Base-by-base conservation (phyloP, 2,329 filamentous ascomycete species). In the Coniella vitis region DNA sequence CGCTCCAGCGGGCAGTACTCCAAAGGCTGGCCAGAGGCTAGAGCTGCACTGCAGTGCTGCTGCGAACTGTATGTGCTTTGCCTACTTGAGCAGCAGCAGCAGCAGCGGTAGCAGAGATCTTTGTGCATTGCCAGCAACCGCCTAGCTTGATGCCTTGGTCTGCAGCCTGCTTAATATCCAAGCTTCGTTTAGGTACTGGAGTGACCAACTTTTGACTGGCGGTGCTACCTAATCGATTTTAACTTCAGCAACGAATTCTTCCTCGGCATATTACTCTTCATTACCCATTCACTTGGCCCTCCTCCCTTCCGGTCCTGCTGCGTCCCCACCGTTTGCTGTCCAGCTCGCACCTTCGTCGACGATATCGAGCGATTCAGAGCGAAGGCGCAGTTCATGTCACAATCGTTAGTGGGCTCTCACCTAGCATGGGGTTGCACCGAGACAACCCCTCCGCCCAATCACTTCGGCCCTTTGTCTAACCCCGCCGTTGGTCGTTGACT, bases 391-490 rank as follows among this genome's bases (percentile, higher is more conserved):
- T 34, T 13, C 38, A 25, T 41, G 45, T 31, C 31, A 47, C 45
- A 21, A 22, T 48, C 42, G 36, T 45, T 45, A 53, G 40, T 53
- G 48, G 45, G 48, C 48, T 47, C 38, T 40, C 12, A 42, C 29
- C 13, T 39, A 36, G 39, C 45, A 39, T 47, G 49, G 50, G 51
- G 48, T 48, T 43, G 36, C 51, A 53, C 51, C 49, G 44, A 48
- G 44, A 45, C 45, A 41, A 48, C 48, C 51, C 51, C 20, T 48
- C 51, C 48, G 37, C 51, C 51, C 51, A 53, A 53, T 53, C 51
- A 53, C 49, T 50, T 48, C 48, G 32, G 39, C 37, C 48, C n/a
- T 53, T 41, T 47, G 45, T 39, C 37, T 47, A 48, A 53, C 51
- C 51, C 51, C 51, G 51, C 51, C 48, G 48, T 53, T 53, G 40